Evolutionary conservation across 345 rosid species (phyloP), one percentile per base, ranked within the genome.

Genomic region (Sisymbrium irio): DNA sequence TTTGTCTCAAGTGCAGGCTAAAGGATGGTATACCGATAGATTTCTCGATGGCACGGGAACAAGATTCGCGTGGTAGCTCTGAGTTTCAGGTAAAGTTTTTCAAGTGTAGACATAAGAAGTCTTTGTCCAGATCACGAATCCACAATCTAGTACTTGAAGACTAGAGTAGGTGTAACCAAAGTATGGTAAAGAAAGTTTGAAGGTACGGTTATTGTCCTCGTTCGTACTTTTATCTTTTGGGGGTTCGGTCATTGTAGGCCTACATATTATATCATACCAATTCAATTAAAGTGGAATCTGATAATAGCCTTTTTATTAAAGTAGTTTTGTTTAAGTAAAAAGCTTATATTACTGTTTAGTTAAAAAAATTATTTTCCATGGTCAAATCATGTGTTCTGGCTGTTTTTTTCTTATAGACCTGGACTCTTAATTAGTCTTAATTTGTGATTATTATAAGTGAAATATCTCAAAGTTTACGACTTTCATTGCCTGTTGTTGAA

Each of bases 1-100:
- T 72, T 46, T 88, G 35, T 72, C 82, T 46, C 87, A 87, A 78
- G 83, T 89, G 59, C 96, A 84, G 36, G 86, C 80, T 40, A 87
- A 87, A 84, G 97, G 99, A 59, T 95, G 99, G 97, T 89, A 89
- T 80, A 88, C 96, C 0, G 97, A 95, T 74, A 89, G 85, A 32
- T 94, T 91, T 81, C 85, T 92, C 30, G 96, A 89, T 62, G 96
- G 99, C 62, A 78, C 86, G 0, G 96, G 98, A 64, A 82, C 80
- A 75, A 90, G 96, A n/a, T 91, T 89, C 67, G 84, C 89, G 44
- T 85, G 85, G 82, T 83, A 79, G 81, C 15, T 55, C 4, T 9
- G 46, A 25, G 22, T 60, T 68, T 75, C 10, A 18, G 67, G 62
- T 67, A 19, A 59, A 2, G 42, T n/a, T 18, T 19, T 61, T 40